Conservation (phyloP, 257 asterid species). For the Anisodus acutangulus region DNA sequence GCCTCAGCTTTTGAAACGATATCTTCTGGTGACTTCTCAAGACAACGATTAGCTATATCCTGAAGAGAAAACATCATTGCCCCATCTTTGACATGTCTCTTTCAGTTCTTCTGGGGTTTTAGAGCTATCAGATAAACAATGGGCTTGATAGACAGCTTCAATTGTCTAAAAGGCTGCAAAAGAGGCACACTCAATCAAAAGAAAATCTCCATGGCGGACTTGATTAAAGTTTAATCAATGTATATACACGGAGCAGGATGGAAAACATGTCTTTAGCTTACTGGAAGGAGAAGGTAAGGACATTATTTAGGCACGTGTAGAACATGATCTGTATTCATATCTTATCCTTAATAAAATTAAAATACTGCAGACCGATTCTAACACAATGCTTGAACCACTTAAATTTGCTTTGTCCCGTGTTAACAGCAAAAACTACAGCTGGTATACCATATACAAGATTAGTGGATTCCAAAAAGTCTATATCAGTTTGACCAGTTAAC, state of each 20-base stretch:
- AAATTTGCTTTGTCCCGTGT: neutral
- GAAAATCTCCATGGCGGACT: neutral
- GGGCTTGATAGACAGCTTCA: slow-evolving; percentile 80
- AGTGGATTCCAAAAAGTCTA: no score
- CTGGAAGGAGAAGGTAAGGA: neutral
- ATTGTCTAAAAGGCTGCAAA: slow-evolving; percentile 76
- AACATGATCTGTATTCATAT: neutral
- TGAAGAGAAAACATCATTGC: slow-evolving; percentile 59
- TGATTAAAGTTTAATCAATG: neutral
- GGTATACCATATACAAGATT: no score
- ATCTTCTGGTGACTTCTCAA: slow-evolving; percentile 58
- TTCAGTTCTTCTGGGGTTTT: slow-evolving; percentile 67
- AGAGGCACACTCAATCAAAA: neutral
- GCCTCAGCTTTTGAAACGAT: slow-evolving; percentile 61
- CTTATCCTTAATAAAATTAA: neutral
- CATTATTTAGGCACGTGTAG: neutral
- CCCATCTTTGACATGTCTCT: slow-evolving; percentile 79
- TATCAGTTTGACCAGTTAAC: no score
- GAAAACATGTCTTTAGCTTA: neutral
- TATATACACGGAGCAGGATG: neutral
- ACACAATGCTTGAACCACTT: neutral
- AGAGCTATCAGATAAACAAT: slow-evolving; percentile 67
- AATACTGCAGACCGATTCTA: neutral
- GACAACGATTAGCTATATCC: slow-evolving; percentile 52
- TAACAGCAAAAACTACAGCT: neutral